Conservation (phyloP, 148 eudicot genomes). For the Vaccinium myrtillus region DNA sequence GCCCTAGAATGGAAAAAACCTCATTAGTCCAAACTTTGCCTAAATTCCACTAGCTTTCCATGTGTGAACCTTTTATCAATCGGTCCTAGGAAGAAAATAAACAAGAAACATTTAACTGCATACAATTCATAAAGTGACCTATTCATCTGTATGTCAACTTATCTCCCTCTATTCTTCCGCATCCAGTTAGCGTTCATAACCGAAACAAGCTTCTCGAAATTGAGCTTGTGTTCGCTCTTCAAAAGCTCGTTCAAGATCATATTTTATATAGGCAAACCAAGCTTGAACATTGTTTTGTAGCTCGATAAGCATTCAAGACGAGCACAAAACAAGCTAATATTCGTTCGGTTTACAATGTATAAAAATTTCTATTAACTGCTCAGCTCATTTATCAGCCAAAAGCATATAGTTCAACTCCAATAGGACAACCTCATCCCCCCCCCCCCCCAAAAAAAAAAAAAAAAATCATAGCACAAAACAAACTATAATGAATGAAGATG, state of each 20-base stretch:
- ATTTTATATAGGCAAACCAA: neutral
- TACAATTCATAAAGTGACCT: neutral
- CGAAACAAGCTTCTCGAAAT: neutral
- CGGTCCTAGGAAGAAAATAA: neutral
- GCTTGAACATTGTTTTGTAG: neutral
- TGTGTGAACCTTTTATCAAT: neutral
- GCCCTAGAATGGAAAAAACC: conserved; percentile 33
- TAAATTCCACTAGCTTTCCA: neutral
- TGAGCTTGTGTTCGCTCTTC: neutral
- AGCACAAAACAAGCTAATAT: neutral
- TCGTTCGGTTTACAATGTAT: neutral
- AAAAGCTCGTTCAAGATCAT: neutral
- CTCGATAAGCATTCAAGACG: neutral
- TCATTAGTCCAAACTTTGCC: neutral
- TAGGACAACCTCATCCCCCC: neutral
- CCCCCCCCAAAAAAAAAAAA: no score
- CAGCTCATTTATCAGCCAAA: neutral
- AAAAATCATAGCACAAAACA: neutral
- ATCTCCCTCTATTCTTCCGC: neutral
- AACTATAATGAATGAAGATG: neutral
- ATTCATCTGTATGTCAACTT: neutral
- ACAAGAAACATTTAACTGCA: neutral
- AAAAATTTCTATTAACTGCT: neutral
- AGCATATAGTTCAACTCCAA: neutral
- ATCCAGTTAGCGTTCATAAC: neutral